A percentile compares a stretch with the other conserved stretches of the same genome.
Evolutionary conservation across 1,284 basidiomycete species (phyloP).

Genomic region (Cutaneotrichosporon cavernicola): DNA sequence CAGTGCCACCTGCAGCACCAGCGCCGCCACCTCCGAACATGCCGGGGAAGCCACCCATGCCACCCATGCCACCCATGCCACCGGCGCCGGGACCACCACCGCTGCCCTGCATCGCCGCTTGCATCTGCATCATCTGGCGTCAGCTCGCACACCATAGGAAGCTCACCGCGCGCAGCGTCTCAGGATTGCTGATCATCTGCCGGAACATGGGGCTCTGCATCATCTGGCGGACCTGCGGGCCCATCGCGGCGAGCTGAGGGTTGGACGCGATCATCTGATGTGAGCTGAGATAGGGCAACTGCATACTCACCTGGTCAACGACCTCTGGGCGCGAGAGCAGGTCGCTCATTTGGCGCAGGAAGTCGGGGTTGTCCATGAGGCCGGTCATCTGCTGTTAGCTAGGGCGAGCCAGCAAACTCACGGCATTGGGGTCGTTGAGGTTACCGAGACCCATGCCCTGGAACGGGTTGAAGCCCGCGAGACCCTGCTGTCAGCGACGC

Average conservation of each 20-base stretch:
- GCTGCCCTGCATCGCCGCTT: constrained; percentile 44
- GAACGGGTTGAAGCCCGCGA: constrained; percentile 76
- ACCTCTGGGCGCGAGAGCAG: constrained; percentile 77
- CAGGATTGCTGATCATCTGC: constrained; percentile 63
- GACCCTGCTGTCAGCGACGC: constrained; percentile 34
- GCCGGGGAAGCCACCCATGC: constrained; percentile 18
- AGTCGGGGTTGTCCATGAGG: constrained; percentile 79
- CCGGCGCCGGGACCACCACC: constrained; percentile 24
- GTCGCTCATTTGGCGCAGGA: constrained; percentile 60
- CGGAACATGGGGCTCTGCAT: constrained; percentile 78
- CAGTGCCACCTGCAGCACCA: constrained; percentile 28
- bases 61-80: constrained; percentile 29
- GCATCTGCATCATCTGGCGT: constrained; percentile 75
- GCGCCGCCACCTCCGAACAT: constrained; percentile 24
- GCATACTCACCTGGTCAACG: constrained; percentile 63
- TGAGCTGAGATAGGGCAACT: background rate
- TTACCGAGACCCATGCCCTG: constrained; percentile 76
- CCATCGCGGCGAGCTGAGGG: constrained; percentile 75
- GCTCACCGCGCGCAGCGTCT: constrained; percentile 44
- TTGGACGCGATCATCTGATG: constrained; percentile 69
- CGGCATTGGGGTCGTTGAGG: constrained; percentile 84
- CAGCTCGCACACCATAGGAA: constrained; percentile 6
- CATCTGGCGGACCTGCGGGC: constrained; percentile 72
- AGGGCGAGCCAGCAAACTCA: constrained; percentile 47
- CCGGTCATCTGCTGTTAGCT: constrained; percentile 63